Base-by-base conservation (phyloP, 108 stramenopile genomes). In the Nitzschia sp. region DNA sequence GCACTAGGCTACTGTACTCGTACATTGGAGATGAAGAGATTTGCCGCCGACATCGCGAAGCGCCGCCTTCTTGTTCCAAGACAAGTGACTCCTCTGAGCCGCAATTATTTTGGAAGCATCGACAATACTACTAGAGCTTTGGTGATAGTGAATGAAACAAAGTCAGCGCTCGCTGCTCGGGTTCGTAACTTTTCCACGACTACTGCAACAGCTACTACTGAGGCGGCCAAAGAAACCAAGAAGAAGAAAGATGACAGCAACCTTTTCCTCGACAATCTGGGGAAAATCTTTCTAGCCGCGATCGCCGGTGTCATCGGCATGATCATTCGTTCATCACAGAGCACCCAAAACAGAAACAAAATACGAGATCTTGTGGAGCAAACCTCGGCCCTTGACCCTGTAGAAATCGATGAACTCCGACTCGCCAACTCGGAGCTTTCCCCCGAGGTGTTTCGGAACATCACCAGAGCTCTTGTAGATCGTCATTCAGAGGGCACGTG, bases 241-340 rank as follows among this genome's bases (percentile, higher is more conserved):
- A 44, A 71, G 60, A 83, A 70, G 47, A 63, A 71, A n/a, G 76
- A 76, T 15, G 77, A 86, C 21, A 77, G 75, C 53, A 90, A 91
- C 70, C 68, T 91, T 16, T 90, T 95, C 61, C 75, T 95, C 4
- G 94, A 95, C 71, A 85, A 95, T 63, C 77, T 94, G n/a, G 93
- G 93, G 16, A 80, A 69, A 27, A 87, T 87, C 33, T 84, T 88
- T 57, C 70, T 90, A 19, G 33, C 73, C 25, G 67, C 73, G 21
- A 89, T 95, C 58, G 89, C 75, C 0, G 21, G 76, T 25, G 64
- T 95, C 44, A 76, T 95, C 23, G 65, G 78, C 4, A 63, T 63
- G 0, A 69, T 95, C 45, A 59, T 92, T 2, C 76, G 94, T 0
- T 79, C 79, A n/a, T 86, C 85, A 36, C 69, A 69, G 45, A 72